Evolutionary conservation across 352 stramenopile species (phyloP).

Genomic region (Lagenidium giganteum): DNA sequence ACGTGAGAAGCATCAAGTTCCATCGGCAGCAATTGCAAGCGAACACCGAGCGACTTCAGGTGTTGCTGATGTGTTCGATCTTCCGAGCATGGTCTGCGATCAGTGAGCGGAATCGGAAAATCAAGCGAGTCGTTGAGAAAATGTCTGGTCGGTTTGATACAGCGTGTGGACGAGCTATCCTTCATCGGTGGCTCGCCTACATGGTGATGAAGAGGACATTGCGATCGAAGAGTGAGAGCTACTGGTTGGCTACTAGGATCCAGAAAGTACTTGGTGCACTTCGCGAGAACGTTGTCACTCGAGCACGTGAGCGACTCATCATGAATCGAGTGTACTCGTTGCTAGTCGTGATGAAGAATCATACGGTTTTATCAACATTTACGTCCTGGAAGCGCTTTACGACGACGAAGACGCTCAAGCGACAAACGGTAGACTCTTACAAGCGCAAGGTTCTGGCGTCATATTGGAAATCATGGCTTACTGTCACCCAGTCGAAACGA

Average conservation of each 20-base stretch:
- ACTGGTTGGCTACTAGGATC: no score
- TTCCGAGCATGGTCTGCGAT: slow-evolving; percentile 48
- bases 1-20: slow-evolving; percentile 10
- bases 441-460: slow-evolving; percentile 3
- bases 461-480: background rate
- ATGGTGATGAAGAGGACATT: background rate
- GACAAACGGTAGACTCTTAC: background rate
- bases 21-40: slow-evolving; percentile 36
- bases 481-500: no score
- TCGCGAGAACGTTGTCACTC: no score
- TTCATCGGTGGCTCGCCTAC: slow-evolving; percentile 1
- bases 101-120: slow-evolving; percentile 23
- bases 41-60: slow-evolving; percentile 52
- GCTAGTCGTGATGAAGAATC: no score
- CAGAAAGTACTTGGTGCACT: no score
- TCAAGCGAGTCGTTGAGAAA: slow-evolving; percentile 15
- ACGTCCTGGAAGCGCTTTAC: slow-evolving; percentile 4
- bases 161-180: background rate
- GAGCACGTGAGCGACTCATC: no score
- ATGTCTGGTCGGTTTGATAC: slow-evolving; percentile 20
- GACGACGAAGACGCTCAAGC: background rate
- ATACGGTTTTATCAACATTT: no score
- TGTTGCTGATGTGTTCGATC: slow-evolving; percentile 46
- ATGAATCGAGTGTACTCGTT: no score
- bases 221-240: background rate